Conservation (phyloP, 2,329 filamentous ascomycete species). For the Albifimbria verrucaria region DNA sequence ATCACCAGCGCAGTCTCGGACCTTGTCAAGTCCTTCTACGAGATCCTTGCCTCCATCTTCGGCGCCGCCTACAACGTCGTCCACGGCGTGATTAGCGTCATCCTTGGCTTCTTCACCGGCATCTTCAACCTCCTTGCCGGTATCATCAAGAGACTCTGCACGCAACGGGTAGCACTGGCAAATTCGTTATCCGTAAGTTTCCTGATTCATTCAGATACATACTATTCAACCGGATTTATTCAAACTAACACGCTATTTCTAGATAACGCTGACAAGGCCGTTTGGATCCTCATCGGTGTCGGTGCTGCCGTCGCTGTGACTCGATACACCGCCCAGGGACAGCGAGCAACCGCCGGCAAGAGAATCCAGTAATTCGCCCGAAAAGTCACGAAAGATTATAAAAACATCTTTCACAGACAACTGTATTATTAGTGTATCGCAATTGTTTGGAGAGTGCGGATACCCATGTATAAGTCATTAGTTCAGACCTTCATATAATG, state of each 20-base stretch:
- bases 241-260: neutral
- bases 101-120: constrained; percentile 33
- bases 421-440: neutral
- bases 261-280: constrained; percentile 37
- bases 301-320: constrained; percentile 30
- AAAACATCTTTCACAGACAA: neutral
- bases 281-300: constrained; percentile 28
- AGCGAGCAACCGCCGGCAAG: constrained; percentile 16
- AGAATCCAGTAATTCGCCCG: constrained; percentile 30
- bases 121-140: constrained; percentile 32
- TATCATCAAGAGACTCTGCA: constrained; percentile 32
- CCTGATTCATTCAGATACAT: neutral
- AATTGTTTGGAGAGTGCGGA: neutral
- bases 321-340: constrained; percentile 28
- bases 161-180: constrained; percentile 34
- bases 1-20: constrained; percentile 32
- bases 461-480: neutral
- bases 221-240: neutral
- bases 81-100: constrained; percentile 27
- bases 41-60: constrained; percentile 36
- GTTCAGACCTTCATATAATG: neutral
- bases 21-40: constrained; percentile 38
- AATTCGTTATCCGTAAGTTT: constrained; percentile 34
- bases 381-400: neutral
- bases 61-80: constrained; percentile 29